Base-by-base conservation (phyloP, 345 rosid genomes). In the rapeseed (Brassica napus) region DNA sequence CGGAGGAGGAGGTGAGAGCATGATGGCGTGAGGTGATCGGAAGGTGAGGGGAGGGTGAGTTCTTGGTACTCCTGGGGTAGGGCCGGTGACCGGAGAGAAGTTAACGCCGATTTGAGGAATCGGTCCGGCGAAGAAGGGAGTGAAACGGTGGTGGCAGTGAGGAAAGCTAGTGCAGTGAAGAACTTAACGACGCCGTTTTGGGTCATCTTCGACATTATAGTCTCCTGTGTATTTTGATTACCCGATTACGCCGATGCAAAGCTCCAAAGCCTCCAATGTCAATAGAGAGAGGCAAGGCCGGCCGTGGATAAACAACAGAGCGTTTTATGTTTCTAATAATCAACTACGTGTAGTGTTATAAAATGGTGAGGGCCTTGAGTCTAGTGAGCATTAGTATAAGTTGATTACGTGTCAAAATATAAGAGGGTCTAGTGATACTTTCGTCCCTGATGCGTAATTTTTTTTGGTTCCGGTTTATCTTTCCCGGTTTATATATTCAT, bases 1-100 rank as follows among this genome's bases (percentile, higher is more conserved):
- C 79, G 82, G 88, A 92, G 65, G 81, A 90, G 57, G 37, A 79
- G 79, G 79, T 70, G 85, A 35, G 90, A 24, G 82, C 90, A 92
- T 11, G 95, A 81, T 3, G 97, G 93, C 1, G 86, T 73, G 47
- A 84, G 79, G 12, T 75, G 83, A 76, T 86, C 91, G 61, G 84
- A 82, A 49, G 92, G 88, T 18, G 87, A 77, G 26, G 93, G 91
- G n/a, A 5, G 85, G 37, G 80, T 66, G 64, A 91, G 74, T 58
- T 94, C 97, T 23, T 88, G 61, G 83, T 77, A 90, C 58, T 90
- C 75, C 72, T 84, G 86, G 10, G 86, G 82, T 72, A 59, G 11
- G 28, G 11, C 59, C 10, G 34, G 2, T 4, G 83, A 73, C 1
- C 78, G 64, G 57, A 66, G 75, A 70, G 71, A 15, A 16, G 74